Conservation (phyloP, 1,284 basidiomycete genomes). For the Boletellus deceptivus region DNA sequence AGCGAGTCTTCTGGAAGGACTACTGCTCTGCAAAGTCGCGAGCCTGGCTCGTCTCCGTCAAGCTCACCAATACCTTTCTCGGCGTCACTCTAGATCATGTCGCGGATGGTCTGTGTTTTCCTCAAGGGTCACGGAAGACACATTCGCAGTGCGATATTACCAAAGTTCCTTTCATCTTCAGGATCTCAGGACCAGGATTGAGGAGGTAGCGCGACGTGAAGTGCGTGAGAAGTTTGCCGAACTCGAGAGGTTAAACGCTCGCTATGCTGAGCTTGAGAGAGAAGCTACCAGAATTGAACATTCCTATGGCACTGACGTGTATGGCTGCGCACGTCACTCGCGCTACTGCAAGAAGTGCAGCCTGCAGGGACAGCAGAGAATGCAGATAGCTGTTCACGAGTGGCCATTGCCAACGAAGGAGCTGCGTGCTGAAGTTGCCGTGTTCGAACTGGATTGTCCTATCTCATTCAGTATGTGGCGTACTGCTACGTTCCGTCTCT, state of each 20-base stretch:
- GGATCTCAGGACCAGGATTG: conserved; percentile 29
- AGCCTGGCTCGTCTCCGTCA: conserved; percentile 27
- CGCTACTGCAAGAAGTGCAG: conserved; percentile 35
- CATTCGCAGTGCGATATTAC: conserved; percentile 36
- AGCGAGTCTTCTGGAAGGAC: conserved; percentile 32
- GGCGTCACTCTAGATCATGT: conserved; percentile 22
- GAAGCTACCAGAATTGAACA: conserved; percentile 5
- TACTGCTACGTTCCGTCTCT: conserved; percentile 37
- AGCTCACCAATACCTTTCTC: conserved; percentile 31
- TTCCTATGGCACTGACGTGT: not conserved
- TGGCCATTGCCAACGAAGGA: conserved; percentile 45
- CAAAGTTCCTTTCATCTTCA: conserved; percentile 15
- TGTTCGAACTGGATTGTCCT: conserved; percentile 49
- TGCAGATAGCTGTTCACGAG: conserved; percentile 43
- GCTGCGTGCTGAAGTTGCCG: conserved; percentile 27
- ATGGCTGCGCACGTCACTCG: conserved; percentile 3
- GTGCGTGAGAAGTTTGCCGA: conserved; percentile 24
- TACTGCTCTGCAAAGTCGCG: conserved; percentile 36
- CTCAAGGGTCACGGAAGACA: conserved; percentile 6
- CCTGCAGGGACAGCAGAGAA: conserved; percentile 14
- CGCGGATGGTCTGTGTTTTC: conserved; percentile 25
- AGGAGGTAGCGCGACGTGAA: conserved; percentile 19
- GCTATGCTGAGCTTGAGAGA: conserved; percentile 18
- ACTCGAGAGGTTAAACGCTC: conserved; percentile 20
- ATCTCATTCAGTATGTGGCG: conserved; percentile 44